phyloP scores from a whole-genome alignment of 495 filamentous ascomycete species.

The Lasiosphaeriaceae sp. region DNA sequence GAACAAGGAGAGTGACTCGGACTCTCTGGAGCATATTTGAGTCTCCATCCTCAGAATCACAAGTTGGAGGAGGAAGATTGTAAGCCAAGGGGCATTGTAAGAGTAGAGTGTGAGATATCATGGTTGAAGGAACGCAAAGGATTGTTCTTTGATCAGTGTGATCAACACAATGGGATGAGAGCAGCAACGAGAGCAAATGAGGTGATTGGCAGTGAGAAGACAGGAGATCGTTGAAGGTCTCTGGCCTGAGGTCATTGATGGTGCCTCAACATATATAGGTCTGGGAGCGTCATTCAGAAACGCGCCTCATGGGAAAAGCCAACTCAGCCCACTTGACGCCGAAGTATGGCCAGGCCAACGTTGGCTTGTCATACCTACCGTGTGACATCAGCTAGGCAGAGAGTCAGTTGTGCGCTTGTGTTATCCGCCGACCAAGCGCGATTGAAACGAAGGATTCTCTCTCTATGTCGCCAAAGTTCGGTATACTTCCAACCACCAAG shows the following conservation, averaged over 20 bases:
- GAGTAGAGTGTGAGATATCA: background rate
- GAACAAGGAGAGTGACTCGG: no score
- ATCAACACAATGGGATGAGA: background rate
- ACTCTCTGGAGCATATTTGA: background rate
- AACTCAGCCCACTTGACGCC: background rate
- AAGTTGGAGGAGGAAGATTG: background rate
- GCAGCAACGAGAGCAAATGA: background rate
- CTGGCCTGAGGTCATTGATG: background rate
- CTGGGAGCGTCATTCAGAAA: background rate
- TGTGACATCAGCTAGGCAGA: background rate
- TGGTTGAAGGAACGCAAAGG: background rate
- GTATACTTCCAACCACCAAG: background rate
- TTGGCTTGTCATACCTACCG: background rate
- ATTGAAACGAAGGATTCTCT: conserved; percentile 3
- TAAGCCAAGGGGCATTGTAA: background rate
- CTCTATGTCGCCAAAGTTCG: background rate
- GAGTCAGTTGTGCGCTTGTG: background rate
- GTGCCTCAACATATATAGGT: background rate
- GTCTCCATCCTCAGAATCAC: background rate
- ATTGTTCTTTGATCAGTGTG: background rate
- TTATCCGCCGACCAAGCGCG: background rate
- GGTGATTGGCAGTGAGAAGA: background rate
- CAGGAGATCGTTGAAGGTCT: background rate
- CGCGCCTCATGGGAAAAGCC: background rate
- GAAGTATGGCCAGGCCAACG: background rate